A percentile compares a stretch with the other conserved stretches of the same genome.
phyloP scores from a whole-genome alignment of 2,329 filamentous ascomycete species.

The Aspergillus aculeatus region DNA sequence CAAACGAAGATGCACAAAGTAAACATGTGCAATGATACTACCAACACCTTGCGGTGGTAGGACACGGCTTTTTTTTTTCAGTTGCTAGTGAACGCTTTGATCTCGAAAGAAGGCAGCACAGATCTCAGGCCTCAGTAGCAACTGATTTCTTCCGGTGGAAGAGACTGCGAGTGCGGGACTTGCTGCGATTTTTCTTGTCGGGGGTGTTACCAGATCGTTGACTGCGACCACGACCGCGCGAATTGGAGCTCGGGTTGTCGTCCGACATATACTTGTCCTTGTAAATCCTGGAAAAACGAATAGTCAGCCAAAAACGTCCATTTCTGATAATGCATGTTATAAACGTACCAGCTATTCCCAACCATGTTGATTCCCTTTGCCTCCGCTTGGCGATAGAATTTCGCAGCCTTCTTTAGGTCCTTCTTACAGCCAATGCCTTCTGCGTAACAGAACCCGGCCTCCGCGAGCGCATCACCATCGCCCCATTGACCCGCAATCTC shows the following conservation, averaged over 20 bases:
- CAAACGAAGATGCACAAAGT: background rate
- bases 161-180: constrained; percentile 71
- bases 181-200: constrained; percentile 69
- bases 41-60: background rate
- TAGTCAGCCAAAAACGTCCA: background rate
- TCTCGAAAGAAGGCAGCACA: constrained; percentile 7
- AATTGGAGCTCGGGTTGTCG: constrained; percentile 45
- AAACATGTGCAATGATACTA: background rate
- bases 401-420: constrained; percentile 89
- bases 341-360: constrained; percentile 89
- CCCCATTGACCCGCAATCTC: constrained; percentile 96
- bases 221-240: constrained; percentile 28
- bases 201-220: constrained; percentile 42
- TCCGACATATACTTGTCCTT: constrained; percentile 87
- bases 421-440: constrained; percentile 94
- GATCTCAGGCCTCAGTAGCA: constrained; percentile 24
- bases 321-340: background rate
- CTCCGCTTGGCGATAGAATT: constrained; percentile 86
- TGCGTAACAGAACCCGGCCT: constrained; percentile 94
- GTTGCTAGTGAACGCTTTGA: background rate
- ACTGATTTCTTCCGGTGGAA: constrained; percentile 62
- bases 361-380: constrained; percentile 96
- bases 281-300: constrained; percentile 71
- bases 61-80: constrained; percentile 5
- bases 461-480: constrained; percentile 87